phyloP scores from a whole-genome alignment of 371 early-diverging fungal genomes.

The Chytridiales sp. region DNA sequence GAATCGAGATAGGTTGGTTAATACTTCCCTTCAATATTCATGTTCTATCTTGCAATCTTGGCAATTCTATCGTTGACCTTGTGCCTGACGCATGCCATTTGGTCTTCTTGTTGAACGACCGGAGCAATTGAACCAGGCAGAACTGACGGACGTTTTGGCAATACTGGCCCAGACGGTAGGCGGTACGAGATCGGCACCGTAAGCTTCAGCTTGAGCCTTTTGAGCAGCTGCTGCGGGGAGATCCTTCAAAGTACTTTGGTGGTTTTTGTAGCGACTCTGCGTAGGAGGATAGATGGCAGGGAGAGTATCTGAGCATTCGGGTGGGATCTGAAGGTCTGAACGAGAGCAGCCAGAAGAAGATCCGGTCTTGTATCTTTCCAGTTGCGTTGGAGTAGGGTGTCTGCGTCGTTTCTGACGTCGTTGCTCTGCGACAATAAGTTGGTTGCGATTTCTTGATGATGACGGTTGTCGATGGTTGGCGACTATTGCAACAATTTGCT shows the following conservation, averaged over 20 bases:
- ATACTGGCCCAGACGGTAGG: constrained; percentile 69
- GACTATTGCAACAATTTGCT: too few relatives aligned
- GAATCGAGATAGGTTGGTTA: constrained; percentile 30
- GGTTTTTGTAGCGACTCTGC: constrained; percentile 78
- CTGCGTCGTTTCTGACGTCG: constrained; percentile 63
- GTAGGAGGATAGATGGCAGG: constrained; percentile 82
- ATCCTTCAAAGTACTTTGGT: constrained; percentile 42
- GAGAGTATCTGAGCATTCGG: constrained; percentile 66
- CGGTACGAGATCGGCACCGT: constrained; percentile 3
- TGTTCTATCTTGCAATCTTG: constrained; percentile 75
- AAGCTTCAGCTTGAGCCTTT: constrained; percentile 20
- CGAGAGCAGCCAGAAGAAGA: constrained; percentile 65
- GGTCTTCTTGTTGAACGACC: constrained; percentile 73
- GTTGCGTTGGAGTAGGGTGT: constrained; percentile 67
- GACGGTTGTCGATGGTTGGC: too few relatives aligned
- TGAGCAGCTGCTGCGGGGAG: constrained; percentile 12
- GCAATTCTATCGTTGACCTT: constrained; percentile 91
- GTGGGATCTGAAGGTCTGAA: constrained; percentile 56
- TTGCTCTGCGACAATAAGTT: constrained; percentile 55
- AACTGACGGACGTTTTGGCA: constrained; percentile 59
- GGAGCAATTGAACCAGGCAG: constrained; percentile 71
- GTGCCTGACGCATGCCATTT: constrained; percentile 71
- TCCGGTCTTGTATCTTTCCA: constrained; percentile 69
- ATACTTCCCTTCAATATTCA: constrained; percentile 61
- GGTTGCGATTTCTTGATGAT: too few relatives aligned